Percentiles rank a stretch among this genome's conserved stretches.
Conservation (phyloP, 495 filamentous ascomycete genomes). For the Penicillium ucsense region DNA sequence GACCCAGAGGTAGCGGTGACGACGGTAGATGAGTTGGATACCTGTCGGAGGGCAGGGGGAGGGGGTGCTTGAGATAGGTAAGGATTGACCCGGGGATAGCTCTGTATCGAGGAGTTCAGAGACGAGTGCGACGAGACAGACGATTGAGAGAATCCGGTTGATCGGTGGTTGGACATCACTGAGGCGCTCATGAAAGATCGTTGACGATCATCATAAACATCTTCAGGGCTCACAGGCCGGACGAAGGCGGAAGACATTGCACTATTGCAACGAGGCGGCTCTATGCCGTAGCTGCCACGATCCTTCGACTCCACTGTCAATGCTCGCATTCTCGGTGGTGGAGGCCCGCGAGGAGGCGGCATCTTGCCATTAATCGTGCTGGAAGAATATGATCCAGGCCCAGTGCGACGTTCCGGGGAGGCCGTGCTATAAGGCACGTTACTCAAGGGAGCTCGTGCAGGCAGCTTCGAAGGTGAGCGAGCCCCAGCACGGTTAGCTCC, state of each 20-base stretch:
- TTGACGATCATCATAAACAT: constrained; percentile 70
- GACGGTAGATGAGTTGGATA: constrained; percentile 57
- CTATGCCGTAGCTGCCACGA: constrained; percentile 48
- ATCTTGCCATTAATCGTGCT: constrained; percentile 50
- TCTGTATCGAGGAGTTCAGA: constrained; percentile 27
- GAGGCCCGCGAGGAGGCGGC: constrained; percentile 57
- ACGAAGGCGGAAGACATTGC: constrained; percentile 58
- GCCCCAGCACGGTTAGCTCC: constrained; percentile 25
- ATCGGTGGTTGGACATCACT: constrained; percentile 23
- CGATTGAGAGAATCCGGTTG: constrained; percentile 29
- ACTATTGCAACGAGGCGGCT: constrained; percentile 55
- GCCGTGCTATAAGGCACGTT: constrained; percentile 75
- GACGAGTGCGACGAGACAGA: constrained; percentile 32
- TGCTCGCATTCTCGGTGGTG: constrained; percentile 85
- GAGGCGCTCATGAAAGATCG: constrained; percentile 41
- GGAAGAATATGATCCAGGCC: constrained; percentile 38
- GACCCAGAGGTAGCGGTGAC: constrained; percentile 64
- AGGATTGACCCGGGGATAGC: constrained; percentile 30
- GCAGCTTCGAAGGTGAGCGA: constrained; percentile 70
- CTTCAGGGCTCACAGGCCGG: constrained; percentile 70
- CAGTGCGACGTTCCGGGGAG: constrained; percentile 63
- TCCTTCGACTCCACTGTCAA: constrained; percentile 56
- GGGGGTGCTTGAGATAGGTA: constrained; percentile 38
- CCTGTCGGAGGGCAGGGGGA: constrained; percentile 50
- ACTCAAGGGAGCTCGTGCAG: constrained; percentile 66